Evolutionary conservation across 352 stramenopile species (phyloP).

Genomic region (Phytophthora constricta): DNA sequence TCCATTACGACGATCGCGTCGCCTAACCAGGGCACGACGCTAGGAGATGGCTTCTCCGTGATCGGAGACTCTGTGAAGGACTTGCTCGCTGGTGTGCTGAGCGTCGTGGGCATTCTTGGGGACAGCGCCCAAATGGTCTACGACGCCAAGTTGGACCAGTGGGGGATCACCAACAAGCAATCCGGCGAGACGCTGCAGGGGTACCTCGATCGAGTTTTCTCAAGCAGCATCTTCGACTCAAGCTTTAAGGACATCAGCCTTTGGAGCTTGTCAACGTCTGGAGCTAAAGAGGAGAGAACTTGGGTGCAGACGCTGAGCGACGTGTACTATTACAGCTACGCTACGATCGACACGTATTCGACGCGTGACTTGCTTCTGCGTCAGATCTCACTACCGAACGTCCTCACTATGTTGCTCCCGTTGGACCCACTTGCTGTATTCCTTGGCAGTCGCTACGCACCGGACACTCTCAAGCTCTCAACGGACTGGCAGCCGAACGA

Average conservation of each 20-base stretch:
- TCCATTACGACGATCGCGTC: constrained; percentile 69
- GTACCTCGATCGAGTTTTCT: constrained; percentile 44
- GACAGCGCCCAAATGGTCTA: constrained; percentile 42
- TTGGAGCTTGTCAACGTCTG: constrained; percentile 45
- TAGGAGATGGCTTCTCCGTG: constrained; percentile 50
- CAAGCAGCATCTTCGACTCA: constrained; percentile 44
- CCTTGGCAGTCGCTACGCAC: constrained; percentile 41
- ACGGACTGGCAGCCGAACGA: constrained; percentile 57
- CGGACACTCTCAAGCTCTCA: constrained; percentile 37
- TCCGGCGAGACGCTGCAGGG: constrained; percentile 36
- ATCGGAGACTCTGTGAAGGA: constrained; percentile 51
- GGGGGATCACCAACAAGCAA: constrained; percentile 42
- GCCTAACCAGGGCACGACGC: constrained; percentile 60
- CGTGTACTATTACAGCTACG: constrained; percentile 68
- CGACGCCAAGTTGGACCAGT: constrained; percentile 67
- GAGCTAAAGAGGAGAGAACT: constrained; percentile 42
- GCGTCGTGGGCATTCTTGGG: constrained; percentile 36
- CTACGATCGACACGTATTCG: constrained; percentile 48
- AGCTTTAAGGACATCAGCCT: constrained; percentile 51
- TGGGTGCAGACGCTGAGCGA: constrained; percentile 61
- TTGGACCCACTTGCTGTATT: constrained; percentile 44
- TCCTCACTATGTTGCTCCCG: constrained; percentile 56
- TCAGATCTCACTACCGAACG: constrained; percentile 50
- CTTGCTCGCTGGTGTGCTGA: constrained; percentile 43
- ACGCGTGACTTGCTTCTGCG: constrained; percentile 40